These are phyloP conservation scores for Lentinula aciculospora DNA, from an alignment of 768 basidiomycete genomes.

Conservation along the genomic window DNA sequence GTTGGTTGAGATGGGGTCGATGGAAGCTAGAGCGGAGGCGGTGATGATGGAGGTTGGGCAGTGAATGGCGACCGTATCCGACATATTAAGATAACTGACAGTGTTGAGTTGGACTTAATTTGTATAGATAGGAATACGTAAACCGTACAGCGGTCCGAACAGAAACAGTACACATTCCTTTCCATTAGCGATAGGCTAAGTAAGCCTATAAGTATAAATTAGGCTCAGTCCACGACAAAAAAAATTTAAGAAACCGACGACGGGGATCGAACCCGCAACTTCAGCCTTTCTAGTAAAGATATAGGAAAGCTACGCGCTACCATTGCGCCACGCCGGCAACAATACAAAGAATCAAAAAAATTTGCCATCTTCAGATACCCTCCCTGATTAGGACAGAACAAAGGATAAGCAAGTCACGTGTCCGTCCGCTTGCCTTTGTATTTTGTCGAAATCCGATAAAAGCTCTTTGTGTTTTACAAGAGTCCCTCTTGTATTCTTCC, in stretches of 20 bases:
- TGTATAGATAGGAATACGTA: no score
- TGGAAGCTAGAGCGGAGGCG: not conserved
- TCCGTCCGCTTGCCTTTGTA: not conserved
- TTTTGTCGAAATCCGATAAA: not conserved
- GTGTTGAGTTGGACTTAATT: no score
- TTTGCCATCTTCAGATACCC: no score
- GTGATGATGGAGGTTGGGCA: not conserved
- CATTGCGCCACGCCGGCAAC: slow-evolving; percentile 4
- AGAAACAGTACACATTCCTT: no score
- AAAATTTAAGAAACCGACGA: not conserved
- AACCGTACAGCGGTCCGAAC: no score
- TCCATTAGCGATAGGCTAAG: no score
- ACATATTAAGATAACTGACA: no score
- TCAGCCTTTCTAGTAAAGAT: not conserved
- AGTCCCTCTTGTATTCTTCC: not conserved
- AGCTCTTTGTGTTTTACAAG: no score
- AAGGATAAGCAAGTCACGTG: not conserved
- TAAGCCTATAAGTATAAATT: no score
- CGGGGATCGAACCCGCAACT: slow-evolving; percentile 5
- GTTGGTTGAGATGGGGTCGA: not conserved
- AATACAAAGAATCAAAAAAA: no score
- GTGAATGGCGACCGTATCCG: not conserved
- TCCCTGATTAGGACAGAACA: not conserved
- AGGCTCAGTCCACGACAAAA: no score
- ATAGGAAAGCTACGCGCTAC: slow-evolving; percentile 6